These are phyloP conservation scores for Blastobotrys buckinghamii DNA, from an alignment of 1,139 yeast species.

Conservation along the genomic window DNA sequence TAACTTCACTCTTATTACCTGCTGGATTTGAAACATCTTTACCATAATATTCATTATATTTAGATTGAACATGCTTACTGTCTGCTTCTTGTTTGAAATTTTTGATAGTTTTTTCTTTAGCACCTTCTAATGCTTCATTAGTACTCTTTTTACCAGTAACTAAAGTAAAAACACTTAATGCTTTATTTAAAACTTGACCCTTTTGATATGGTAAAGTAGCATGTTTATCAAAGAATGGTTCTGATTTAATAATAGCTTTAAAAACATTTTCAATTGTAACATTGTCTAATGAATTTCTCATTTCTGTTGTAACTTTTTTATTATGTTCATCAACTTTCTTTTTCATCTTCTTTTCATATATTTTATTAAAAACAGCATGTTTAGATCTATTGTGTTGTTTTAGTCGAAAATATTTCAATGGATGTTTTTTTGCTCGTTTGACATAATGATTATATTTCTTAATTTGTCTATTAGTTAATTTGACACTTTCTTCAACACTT, in stretches of 20 bases:
- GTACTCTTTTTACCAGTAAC: slow-evolving; percentile 22
- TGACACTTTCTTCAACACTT: slow-evolving; percentile 56
- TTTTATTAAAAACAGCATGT: slow-evolving; percentile 32
- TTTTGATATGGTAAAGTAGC: slow-evolving; percentile 22
- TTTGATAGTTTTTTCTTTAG: slow-evolving; percentile 9
- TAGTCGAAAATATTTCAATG: slow-evolving; percentile 53
- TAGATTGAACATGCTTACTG: slow-evolving; percentile 5
- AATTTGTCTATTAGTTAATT: slow-evolving; percentile 65
- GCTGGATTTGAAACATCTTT: slow-evolving; percentile 8
- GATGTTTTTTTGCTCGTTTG: slow-evolving; percentile 49
- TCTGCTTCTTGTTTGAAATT: slow-evolving; percentile 3
- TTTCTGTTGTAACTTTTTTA: slow-evolving; percentile 30
- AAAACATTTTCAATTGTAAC: slow-evolving; percentile 39
- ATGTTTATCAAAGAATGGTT: slow-evolving; percentile 32
- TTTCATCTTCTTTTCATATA: slow-evolving; percentile 15
- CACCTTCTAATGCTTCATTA: slow-evolving; percentile 11
- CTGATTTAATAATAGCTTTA: slow-evolving; percentile 32
- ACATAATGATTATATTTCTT: slow-evolving; percentile 71
- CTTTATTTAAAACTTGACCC: slow-evolving; percentile 21
- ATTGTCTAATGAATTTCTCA: slow-evolving; percentile 29
- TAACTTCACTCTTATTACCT: slow-evolving; percentile 37
- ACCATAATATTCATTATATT: slow-evolving; percentile 13
- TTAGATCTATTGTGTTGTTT: slow-evolving; percentile 36
- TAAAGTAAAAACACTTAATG: slow-evolving; percentile 24
- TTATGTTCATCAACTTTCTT: slow-evolving; percentile 24